These are phyloP conservation scores for Laguncularia racemosa DNA, from an alignment of 345 rosid genomes.

Conservation along the genomic window DNA sequence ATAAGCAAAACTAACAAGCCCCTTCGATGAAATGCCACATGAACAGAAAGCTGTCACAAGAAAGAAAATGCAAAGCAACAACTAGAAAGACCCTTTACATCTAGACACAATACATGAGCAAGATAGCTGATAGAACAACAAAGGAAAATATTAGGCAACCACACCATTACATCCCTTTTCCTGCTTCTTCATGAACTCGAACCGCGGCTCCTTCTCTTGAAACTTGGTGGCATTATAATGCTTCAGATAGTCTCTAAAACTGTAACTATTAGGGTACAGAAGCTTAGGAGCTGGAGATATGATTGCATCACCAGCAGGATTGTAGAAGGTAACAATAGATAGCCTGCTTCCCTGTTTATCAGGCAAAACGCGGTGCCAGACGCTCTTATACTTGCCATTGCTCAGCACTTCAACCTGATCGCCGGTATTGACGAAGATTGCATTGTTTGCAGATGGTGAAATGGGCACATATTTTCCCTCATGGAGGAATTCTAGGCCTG, in stretches of 20 bases:
- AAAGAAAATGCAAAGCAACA: no score
- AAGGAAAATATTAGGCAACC: neutral
- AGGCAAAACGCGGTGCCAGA: slow-evolving; percentile 70
- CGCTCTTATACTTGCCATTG: slow-evolving; percentile 72
- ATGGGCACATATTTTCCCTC: slow-evolving; percentile 61
- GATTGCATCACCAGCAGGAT: slow-evolving; percentile 63
- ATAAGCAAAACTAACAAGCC: no score
- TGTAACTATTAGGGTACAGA: slow-evolving; percentile 46
- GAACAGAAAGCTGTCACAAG: no score
- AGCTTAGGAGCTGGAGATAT: slow-evolving; percentile 63
- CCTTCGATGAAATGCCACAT: no score
- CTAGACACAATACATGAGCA: no score
- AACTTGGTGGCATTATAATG: slow-evolving; percentile 68
- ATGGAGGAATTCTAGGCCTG: slow-evolving; percentile 69
- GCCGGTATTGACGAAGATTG: slow-evolving; percentile 64
- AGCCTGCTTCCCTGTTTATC: slow-evolving; percentile 66
- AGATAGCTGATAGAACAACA: no score
- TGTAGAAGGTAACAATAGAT: slow-evolving; percentile 80
- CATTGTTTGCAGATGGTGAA: slow-evolving; percentile 73
- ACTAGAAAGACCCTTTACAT: no score
- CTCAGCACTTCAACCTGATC: slow-evolving; percentile 78
- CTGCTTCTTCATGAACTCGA: slow-evolving; percentile 56
- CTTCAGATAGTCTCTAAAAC: slow-evolving; percentile 68
- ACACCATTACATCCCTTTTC: slow-evolving; percentile 17
- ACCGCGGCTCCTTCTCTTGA: slow-evolving; percentile 56